phyloP scores from a whole-genome alignment of 352 stramenopile species.

The Pythium pectinolyticum region DNA sequence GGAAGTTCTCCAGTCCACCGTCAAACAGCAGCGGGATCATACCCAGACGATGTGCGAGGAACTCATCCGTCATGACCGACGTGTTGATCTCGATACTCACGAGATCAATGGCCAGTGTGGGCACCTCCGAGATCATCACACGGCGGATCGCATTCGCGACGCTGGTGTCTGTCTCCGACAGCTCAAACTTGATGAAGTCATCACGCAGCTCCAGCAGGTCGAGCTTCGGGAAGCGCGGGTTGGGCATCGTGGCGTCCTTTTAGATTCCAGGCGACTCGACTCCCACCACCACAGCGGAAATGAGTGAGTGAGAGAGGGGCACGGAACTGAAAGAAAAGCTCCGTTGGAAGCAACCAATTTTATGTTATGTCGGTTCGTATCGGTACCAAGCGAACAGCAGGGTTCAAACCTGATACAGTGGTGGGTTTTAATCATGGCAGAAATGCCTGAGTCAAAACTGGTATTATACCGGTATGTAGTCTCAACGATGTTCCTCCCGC shows the following conservation, averaged over 20 bases:
- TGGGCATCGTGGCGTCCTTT: conserved; percentile 56
- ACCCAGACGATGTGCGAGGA: conserved; percentile 96
- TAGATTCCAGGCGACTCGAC: neutral
- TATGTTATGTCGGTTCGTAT: neutral
- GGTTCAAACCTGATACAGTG: no score
- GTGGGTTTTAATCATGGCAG: no score
- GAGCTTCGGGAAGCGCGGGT: conserved; percentile 92
- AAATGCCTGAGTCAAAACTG: no score
- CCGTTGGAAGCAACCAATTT: neutral
- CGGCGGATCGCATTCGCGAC: conserved; percentile 97
- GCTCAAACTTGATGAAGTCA: conserved; percentile 96
- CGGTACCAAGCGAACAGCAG: no score
- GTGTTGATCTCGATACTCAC: conserved; percentile 98
- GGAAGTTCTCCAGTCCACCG: conserved; percentile 85
- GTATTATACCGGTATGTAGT: no score
- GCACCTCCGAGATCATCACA: conserved; percentile 97
- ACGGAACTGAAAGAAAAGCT: neutral
- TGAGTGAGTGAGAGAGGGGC: conserved; percentile 8
- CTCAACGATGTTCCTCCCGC: no score
- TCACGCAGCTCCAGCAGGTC: conserved; percentile 93
- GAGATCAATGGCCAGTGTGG: conserved; percentile 98
- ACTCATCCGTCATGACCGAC: conserved; percentile 98
- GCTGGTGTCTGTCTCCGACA: conserved; percentile 95
- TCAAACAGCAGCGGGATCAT: conserved; percentile 95
- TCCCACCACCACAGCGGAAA: conserved; percentile 2